Percentiles rank a stretch among this genome's conserved stretches.
These are phyloP conservation scores for Penstemon eatonii DNA, from an alignment of 257 asterid genomes.

Conservation along the genomic window DNA sequence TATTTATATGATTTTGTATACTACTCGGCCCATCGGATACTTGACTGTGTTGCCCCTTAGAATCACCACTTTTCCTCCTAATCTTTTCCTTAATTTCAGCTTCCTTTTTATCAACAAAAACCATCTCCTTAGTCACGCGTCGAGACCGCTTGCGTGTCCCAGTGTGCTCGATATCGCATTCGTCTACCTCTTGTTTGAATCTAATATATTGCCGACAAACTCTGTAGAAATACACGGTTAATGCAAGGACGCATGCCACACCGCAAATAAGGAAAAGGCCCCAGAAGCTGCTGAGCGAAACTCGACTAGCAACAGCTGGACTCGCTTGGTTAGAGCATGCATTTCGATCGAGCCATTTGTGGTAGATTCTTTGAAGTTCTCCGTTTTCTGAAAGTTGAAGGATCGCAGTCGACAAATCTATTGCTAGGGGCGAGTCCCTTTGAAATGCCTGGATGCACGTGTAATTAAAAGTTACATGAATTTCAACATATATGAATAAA, in stretches of 20 bases:
- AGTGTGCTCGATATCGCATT: constrained; percentile 38
- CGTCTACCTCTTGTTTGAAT: constrained; percentile 45
- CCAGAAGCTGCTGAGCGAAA: constrained; percentile 92
- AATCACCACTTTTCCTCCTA: constrained; percentile 45
- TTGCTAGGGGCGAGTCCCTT: constrained; percentile 75
- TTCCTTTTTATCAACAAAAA: constrained; percentile 75
- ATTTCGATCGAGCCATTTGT: constrained; percentile 61
- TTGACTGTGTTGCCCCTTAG: constrained; percentile 38
- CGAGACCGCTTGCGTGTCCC: constrained; percentile 38
- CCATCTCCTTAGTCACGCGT: constrained; percentile 41
- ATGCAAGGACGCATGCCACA: constrained; percentile 54
- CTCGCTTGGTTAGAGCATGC: constrained; percentile 54
- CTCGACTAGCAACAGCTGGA: constrained; percentile 50
- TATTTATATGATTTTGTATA: neutral
- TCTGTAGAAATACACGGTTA: constrained; percentile 50
- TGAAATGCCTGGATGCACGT: constrained; percentile 61
- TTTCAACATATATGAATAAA: neutral
- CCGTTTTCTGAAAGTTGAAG: constrained; percentile 90
- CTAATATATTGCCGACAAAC: constrained; percentile 61
- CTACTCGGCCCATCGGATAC: constrained; percentile 41
- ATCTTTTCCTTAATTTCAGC: constrained; percentile 65
- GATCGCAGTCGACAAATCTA: constrained; percentile 76
- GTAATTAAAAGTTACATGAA: neutral
- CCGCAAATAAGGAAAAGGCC: constrained; percentile 87
- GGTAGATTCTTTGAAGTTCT: constrained; percentile 78